These are phyloP conservation scores for Russula earlei DNA, from an alignment of 768 basidiomycete species.

Conservation along the genomic window DNA sequence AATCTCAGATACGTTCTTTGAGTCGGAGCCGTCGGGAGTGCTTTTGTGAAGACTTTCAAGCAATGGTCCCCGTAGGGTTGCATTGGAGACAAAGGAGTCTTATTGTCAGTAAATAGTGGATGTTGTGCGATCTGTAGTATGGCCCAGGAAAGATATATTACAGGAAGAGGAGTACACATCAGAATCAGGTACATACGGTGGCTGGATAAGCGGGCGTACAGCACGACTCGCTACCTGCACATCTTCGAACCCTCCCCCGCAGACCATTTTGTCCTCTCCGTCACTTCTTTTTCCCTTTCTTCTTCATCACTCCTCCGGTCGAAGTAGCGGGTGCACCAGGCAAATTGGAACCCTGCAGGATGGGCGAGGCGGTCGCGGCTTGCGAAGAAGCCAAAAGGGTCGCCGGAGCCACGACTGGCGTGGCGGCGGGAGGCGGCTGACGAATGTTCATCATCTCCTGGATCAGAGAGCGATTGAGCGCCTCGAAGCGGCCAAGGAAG, in stretches of 20 bases:
- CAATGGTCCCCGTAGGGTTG: too few relatives aligned
- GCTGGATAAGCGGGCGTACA: not conserved
- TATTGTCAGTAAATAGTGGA: not conserved
- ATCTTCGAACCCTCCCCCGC: not conserved
- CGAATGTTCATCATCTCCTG: slow-evolving; percentile 73
- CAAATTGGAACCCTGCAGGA: not conserved
- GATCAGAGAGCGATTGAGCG: slow-evolving; percentile 78
- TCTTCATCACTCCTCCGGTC: slow-evolving; percentile 62
- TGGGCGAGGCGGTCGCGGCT: slow-evolving; percentile 1
- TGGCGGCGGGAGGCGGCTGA: not conserved
- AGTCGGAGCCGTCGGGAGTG: slow-evolving; percentile 17
- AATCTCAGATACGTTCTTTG: slow-evolving; percentile 24
- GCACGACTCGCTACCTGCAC: not conserved
- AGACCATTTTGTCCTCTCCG: slow-evolving; percentile 29
- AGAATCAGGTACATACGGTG: not conserved
- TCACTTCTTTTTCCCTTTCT: slow-evolving; percentile 73
- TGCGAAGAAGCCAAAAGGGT: not conserved
- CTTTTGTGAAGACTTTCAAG: slow-evolving; percentile 14
- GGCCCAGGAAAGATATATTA: not conserved
- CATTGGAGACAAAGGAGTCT: too few relatives aligned
- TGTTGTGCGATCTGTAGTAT: not conserved
- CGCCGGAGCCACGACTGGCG: slow-evolving; percentile 6
- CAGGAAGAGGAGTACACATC: not conserved
- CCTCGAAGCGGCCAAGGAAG: slow-evolving; percentile 94
- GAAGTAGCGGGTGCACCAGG: slow-evolving; percentile 22